Conservation (phyloP, 2,329 filamentous ascomycete species). For the Alternaria atra region DNA sequence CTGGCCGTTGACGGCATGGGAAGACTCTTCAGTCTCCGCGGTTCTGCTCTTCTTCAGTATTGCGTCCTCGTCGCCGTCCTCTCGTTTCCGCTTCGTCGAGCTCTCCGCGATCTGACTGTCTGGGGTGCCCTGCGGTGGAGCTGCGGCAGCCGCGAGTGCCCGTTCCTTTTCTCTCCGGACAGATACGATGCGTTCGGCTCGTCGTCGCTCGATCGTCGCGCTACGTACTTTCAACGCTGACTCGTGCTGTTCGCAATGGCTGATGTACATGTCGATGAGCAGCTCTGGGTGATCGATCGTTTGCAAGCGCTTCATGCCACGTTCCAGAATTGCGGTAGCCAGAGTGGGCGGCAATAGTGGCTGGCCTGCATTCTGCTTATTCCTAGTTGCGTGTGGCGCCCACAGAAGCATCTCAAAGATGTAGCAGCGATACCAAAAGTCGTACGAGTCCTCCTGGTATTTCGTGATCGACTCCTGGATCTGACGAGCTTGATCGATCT, state of each 20-base stretch:
- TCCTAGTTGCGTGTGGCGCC: conserved; percentile 65
- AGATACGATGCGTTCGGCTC: conserved; percentile 59
- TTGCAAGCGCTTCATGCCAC: conserved; percentile 68
- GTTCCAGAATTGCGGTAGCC: conserved; percentile 79
- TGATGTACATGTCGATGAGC: conserved; percentile 75
- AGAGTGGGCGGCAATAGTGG: conserved; percentile 67
- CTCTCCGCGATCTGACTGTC: conserved; percentile 55
- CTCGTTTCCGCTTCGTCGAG: conserved; percentile 77
- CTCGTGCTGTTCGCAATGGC: conserved; percentile 91
- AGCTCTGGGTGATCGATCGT: conserved; percentile 80
- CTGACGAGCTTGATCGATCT: conserved; percentile 77
- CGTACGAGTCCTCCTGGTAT: conserved; percentile 79
- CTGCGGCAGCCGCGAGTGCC: conserved; percentile 65
- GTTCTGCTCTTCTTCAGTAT: conserved; percentile 73
- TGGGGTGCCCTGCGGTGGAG: conserved; percentile 25
- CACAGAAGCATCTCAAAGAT: conserved; percentile 86
- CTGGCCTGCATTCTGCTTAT: conserved; percentile 60
- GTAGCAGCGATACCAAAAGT: conserved; percentile 95
- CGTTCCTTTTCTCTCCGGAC: conserved; percentile 69
- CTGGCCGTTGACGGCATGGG: conserved; percentile 25
- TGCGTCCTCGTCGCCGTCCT: conserved; percentile 59
- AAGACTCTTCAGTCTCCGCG: conserved; percentile 40
- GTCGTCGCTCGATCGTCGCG: conserved; percentile 77
- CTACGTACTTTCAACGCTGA: conserved; percentile 76
- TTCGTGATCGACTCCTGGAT: conserved; percentile 78